Conservation (phyloP, 1,284 basidiomycete genomes). For the Cutaneotrichosporon sp. region DNA sequence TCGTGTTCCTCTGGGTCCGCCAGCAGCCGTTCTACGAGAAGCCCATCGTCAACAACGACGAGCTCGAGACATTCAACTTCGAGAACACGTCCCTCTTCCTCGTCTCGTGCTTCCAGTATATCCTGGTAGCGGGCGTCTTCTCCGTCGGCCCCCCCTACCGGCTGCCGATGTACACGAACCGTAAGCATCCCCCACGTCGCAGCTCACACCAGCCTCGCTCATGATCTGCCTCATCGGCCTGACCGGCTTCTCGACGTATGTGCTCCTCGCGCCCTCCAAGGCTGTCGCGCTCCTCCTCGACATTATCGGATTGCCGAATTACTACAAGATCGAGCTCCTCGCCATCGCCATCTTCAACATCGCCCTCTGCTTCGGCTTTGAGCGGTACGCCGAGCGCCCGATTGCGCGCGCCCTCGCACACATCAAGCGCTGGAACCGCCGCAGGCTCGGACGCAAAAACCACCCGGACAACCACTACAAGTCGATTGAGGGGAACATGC, state of each 20-base stretch:
- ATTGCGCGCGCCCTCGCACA: slow-evolving; percentile 57
- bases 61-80: slow-evolving; percentile 83
- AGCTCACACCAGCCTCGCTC: slow-evolving; percentile 54
- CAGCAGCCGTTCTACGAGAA: slow-evolving; percentile 73
- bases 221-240: slow-evolving; percentile 67
- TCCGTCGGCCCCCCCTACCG: slow-evolving; percentile 96
- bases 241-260: slow-evolving; percentile 65
- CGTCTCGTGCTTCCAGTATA: slow-evolving; percentile 97
- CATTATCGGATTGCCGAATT: slow-evolving; percentile 68
- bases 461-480: slow-evolving; percentile 53
- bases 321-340: slow-evolving; percentile 67
- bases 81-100: slow-evolving; percentile 93
- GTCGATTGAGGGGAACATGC: slow-evolving; percentile 45
- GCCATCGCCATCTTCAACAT: slow-evolving; percentile 70
- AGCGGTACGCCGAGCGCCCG: slow-evolving; percentile 65
- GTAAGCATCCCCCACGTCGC: background rate
- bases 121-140: slow-evolving; percentile 92
- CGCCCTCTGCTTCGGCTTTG: slow-evolving; percentile 67
- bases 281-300: slow-evolving; percentile 64
- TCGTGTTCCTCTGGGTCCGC: slow-evolving; percentile 85
- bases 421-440: slow-evolving; percentile 32
- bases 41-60: slow-evolving; percentile 61
- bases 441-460: slow-evolving; percentile 35
- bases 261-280: slow-evolving; percentile 66
- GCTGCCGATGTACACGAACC: slow-evolving; percentile 90